Base-by-base conservation (phyloP, 169 alveolate species). In the Plasmodium falciparum region DNA sequence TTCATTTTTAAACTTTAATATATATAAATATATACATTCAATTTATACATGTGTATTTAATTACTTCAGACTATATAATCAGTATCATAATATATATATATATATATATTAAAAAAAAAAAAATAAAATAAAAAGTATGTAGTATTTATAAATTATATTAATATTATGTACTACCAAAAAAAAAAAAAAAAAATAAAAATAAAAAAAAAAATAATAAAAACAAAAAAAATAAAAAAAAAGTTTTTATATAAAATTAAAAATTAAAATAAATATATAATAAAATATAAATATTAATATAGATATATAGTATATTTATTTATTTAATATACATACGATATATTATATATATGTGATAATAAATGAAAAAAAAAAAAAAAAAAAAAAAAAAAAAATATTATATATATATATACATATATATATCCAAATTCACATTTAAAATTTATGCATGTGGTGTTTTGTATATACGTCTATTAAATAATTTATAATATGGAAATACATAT, bases 31-130 rank as follows among this genome's bases (percentile, higher is more conserved):
- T 73, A 39, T 73, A 52, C 70, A 22, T 49, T 33, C 85, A 73
- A 15, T 73, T 45, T 52, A 73, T 73, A 50, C 85, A 54, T 39
- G 85, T 26, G 63, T 73, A 73, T 61, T 63, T 12, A 26, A 26
- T 63, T 63, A 73, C 22, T 73, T 49, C 67, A 61, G 24, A 26
- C 12, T 33, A 33, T 33, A 33, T 33, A 33, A 33, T 33, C 45
- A 50, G 63, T 29, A 75, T 45, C 26, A 8, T 24, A 47, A 76
- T 56, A 75, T 47, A 61, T 12, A 63, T 24, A 47, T 56, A 26
- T 62, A 61, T 15, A 22, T 43, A 20, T 20, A 20, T 20, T 20
- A 63, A 76, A 75, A 59, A 74, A 59, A 74, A 52, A 13, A 52
- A 52, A 52, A 52, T 6, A 52, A 13, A n/a, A 52, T 6, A n/a